phyloP scores from a whole-genome alignment of 2,329 filamentous ascomycete species.

The Harringtonia lauricola region DNA sequence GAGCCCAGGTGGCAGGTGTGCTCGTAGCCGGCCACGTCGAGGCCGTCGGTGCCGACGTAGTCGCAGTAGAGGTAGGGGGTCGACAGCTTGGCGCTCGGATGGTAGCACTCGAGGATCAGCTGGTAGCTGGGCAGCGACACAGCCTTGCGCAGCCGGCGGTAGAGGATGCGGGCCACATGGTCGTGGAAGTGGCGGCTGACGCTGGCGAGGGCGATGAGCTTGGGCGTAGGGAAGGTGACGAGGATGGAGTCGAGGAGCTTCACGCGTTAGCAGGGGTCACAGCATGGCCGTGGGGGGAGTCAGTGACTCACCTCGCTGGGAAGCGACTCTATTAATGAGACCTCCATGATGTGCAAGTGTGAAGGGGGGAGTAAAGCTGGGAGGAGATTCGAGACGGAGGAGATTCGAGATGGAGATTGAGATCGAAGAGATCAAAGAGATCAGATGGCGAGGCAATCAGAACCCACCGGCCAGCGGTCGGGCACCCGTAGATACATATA shows the following conservation, averaged over 20 bases:
- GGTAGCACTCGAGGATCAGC: slow-evolving; percentile 69
- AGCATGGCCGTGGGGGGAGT: background rate
- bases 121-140: slow-evolving; percentile 49
- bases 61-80: slow-evolving; percentile 58
- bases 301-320: slow-evolving; percentile 8
- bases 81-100: slow-evolving; percentile 56
- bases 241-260: slow-evolving; percentile 22
- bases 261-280: background rate
- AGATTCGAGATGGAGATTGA: too few relatives aligned
- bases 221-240: slow-evolving; percentile 15
- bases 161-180: slow-evolving; percentile 16
- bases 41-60: slow-evolving; percentile 51
- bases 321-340: slow-evolving; percentile 6
- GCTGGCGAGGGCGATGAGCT: slow-evolving; percentile 16
- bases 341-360: background rate
- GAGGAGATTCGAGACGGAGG: too few relatives aligned
- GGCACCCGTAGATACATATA: too few relatives aligned
- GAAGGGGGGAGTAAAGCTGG: too few relatives aligned
- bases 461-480: too few relatives aligned
- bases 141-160: slow-evolving; percentile 27
- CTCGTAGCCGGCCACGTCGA: slow-evolving; percentile 23
- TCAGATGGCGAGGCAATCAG: too few relatives aligned
- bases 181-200: slow-evolving; percentile 21
- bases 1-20: background rate
- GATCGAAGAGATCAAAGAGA: too few relatives aligned